Base-by-base conservation (phyloP, 1,284 basidiomycete genomes). In the Tilletia indica region DNA sequence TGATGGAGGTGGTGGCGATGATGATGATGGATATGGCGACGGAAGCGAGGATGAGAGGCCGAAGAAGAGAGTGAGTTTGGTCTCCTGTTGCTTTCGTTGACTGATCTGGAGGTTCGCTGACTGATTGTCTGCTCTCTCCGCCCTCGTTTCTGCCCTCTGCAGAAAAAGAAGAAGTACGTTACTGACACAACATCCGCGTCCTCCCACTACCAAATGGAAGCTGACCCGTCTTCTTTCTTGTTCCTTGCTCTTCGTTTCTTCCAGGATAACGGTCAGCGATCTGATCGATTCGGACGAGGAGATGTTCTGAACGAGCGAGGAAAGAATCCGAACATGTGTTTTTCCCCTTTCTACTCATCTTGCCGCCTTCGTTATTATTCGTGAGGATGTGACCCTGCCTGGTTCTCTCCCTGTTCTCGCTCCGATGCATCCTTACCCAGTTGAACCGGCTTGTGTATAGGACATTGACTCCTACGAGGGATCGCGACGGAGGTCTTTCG, bases 281-380 rank as follows among this genome's bases (percentile, higher is more conserved):
- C 74, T 78, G 36, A 82, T 82, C 68, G 79, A 82, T 47, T 77
- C 76, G 34, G 80, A 81, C 66, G 80, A 81, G 70, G 80, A 81
- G 75, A 77, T 80, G 77, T 11, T 39, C 34, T 64, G 36, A 64
- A 61, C 25, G n/a, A n/a, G n/a, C 14, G 42, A 8, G 14, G 42
- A 45, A 31, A 31, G 25, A 31, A 31, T 31, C 25, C 25, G 25
- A 31, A 31, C 25, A 31, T 1, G 25, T 31, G 25, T 31, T 31
- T 31, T 31, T 2, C 25, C 25, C 25, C 2, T 31, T 31, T 2
- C 25, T 31, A 31, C 25, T 31, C 25, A 31, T 31, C 25, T 31
- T 31, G 25, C 25, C 25, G 25, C 25, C 25, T 31, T 31, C 25
- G 25, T 31, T 31, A 1, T 31, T 31, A 31, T 31, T 31, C 25